These are phyloP conservation scores for Cicer arietinum DNA, from an alignment of 306 rosid genomes.

Conservation along the genomic window DNA sequence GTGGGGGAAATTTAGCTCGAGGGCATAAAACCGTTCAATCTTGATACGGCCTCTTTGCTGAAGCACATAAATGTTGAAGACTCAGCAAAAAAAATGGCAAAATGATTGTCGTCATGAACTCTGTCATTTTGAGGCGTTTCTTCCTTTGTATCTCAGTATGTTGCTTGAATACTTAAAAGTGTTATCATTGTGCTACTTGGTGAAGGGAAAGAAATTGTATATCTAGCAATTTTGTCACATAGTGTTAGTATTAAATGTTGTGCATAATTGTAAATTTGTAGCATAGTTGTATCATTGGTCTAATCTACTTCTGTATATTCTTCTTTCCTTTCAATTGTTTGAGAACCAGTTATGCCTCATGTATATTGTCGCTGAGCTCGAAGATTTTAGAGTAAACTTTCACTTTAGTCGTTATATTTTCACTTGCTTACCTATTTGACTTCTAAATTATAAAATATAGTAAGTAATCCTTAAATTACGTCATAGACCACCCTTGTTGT, in stretches of 20 bases:
- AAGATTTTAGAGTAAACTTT: slow-evolving; percentile 32
- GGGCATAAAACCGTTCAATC: slow-evolving; percentile 40
- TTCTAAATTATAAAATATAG: too few species aligned
- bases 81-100: slow-evolving; percentile 36
- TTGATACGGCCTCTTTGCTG: slow-evolving; percentile 28
- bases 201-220: slow-evolving; percentile 49
- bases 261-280: slow-evolving; percentile 65
- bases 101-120: slow-evolving; percentile 41
- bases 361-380: slow-evolving; percentile 51
- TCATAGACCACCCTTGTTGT: too few species aligned
- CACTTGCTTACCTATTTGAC: too few species aligned
- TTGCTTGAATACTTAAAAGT: slow-evolving; percentile 29
- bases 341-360: slow-evolving; percentile 39
- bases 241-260: slow-evolving; percentile 54
- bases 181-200: slow-evolving; percentile 37
- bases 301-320: slow-evolving; percentile 56
- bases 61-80: slow-evolving; percentile 41
- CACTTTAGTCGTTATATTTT: too few species aligned
- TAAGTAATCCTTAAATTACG: too few species aligned
- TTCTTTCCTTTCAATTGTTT: slow-evolving; percentile 1
- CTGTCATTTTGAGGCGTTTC: slow-evolving; percentile 40
- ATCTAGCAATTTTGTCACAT: slow-evolving; percentile 59
- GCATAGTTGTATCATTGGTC: slow-evolving; percentile 49
- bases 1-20: slow-evolving; percentile 75
- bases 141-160: slow-evolving; percentile 40